phyloP scores from a whole-genome alignment of 164 flowering plant genomes.

The Amborella trichopoda region DNA sequence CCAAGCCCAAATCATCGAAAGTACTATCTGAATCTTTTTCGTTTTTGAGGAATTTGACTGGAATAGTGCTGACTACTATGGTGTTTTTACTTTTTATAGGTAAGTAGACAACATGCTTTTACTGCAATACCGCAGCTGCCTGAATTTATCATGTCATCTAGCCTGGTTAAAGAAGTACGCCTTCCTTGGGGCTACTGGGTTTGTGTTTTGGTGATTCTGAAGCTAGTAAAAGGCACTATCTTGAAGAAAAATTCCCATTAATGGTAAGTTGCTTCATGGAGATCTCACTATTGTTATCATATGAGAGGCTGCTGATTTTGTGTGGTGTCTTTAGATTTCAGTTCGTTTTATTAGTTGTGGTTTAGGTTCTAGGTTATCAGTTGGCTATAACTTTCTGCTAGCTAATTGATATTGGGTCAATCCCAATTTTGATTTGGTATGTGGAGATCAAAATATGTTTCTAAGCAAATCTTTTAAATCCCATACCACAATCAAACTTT shows the following conservation, averaged over 20 bases:
- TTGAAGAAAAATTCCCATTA: slow-evolving; percentile 36
- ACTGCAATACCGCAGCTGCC: too few species aligned
- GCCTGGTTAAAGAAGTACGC: slow-evolving; percentile 28
- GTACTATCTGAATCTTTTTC: too few species aligned
- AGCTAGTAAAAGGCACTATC: slow-evolving; percentile 28
- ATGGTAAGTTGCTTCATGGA: slow-evolving; percentile 45
- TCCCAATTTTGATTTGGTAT: too few species aligned
- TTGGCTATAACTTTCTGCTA: not conserved
- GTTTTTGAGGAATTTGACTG: too few species aligned
- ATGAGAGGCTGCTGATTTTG: not conserved
- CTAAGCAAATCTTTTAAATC: too few species aligned
- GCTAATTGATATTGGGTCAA: too few species aligned
- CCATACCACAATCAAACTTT: not conserved
- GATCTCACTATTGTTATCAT: not conserved
- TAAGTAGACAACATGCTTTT: too few species aligned
- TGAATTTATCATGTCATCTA: slow-evolving; percentile 39
- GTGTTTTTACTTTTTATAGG: too few species aligned
- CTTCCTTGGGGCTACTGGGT: slow-evolving; percentile 18
- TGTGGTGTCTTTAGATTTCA: not conserved
- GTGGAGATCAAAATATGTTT: too few species aligned
- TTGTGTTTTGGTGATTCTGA: slow-evolving; percentile 40
- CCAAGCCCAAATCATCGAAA: too few species aligned
- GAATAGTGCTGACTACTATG: too few species aligned
- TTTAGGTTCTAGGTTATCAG: not conserved
- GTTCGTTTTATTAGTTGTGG: not conserved